Evolutionary conservation across 768 basidiomycete species (phyloP).

Genomic region (Mycena galopus): DNA sequence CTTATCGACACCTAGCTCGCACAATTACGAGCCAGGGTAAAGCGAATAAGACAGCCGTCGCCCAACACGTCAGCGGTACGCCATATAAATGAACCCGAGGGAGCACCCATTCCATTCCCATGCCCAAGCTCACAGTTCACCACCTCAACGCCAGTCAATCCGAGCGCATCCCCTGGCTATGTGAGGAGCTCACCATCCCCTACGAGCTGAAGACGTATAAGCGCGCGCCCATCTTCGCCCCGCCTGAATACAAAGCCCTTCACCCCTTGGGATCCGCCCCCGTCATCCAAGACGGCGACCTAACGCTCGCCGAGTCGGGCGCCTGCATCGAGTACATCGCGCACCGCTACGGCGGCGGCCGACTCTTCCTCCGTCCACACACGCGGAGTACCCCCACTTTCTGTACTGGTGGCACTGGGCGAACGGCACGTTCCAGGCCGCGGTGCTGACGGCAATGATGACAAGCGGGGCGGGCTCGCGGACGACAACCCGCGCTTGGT

Average conservation of each 20-base stretch:
- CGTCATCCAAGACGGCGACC: neutral
- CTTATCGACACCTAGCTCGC: too few relatives aligned
- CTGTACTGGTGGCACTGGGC: neutral
- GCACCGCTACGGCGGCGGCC: neutral
- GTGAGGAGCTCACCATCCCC: neutral
- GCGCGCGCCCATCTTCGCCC: neutral
- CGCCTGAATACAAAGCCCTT: neutral
- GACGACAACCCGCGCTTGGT: neutral
- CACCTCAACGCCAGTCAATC: neutral
- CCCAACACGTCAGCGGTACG: too few relatives aligned
- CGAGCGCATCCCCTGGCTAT: conserved; percentile 1
- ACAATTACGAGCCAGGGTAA: too few relatives aligned
- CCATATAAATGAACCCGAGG: too few relatives aligned
- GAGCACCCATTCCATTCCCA: neutral
- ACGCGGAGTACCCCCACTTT: neutral
- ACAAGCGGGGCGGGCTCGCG: neutral
- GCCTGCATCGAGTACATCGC: neutral
- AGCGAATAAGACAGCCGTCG: too few relatives aligned
- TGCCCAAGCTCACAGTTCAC: neutral
- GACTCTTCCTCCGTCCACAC: neutral
- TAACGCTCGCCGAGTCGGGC: conserved; percentile 1
- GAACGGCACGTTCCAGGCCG: neutral
- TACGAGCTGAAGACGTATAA: conserved; percentile 6
- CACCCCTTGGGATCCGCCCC: neutral
- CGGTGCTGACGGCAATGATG: neutral